Conservation (phyloP, 2,329 filamentous ascomycete species). For the Xylaria sp. region DNA sequence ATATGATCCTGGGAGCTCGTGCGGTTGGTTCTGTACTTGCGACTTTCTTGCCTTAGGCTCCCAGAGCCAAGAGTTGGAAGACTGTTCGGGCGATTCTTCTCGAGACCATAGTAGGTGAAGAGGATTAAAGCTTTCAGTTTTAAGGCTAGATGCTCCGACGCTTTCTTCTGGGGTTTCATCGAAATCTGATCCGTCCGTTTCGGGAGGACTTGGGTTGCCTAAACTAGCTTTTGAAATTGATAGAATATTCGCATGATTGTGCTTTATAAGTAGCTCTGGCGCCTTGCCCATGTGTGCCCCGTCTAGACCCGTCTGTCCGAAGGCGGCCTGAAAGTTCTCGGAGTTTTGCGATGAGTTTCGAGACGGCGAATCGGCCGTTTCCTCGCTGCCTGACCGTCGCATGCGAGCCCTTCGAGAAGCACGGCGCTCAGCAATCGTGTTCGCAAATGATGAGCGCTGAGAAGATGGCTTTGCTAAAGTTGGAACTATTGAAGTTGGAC, state of each 20-base stretch:
- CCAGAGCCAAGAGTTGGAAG: slow-evolving; percentile 43
- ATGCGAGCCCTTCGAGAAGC: slow-evolving; percentile 54
- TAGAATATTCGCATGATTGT: slow-evolving; percentile 55
- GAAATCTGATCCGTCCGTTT: slow-evolving; percentile 61
- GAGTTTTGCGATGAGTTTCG: slow-evolving; percentile 46
- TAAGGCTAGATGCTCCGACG: slow-evolving; percentile 28
- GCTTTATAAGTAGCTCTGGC: slow-evolving; percentile 52
- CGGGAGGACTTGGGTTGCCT: slow-evolving; percentile 65
- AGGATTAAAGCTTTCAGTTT: slow-evolving; percentile 23
- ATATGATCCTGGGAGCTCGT: slow-evolving; percentile 48
- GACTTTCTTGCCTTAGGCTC: slow-evolving; percentile 23
- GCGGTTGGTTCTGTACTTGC: slow-evolving; percentile 2
- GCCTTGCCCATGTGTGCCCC: slow-evolving; percentile 58
- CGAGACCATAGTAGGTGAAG: slow-evolving; percentile 43
- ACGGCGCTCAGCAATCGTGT: slow-evolving; percentile 53
- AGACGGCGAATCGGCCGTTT: slow-evolving; percentile 45
- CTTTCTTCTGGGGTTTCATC: slow-evolving; percentile 46
- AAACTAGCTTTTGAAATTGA: slow-evolving; percentile 55
- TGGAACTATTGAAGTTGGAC: slow-evolving; percentile 46
- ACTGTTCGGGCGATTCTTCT: slow-evolving; percentile 21
- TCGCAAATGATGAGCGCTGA: slow-evolving; percentile 40
- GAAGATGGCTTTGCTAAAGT: slow-evolving; percentile 42
- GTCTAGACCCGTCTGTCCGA: slow-evolving; percentile 59
- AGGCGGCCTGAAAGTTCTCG: slow-evolving; percentile 50
- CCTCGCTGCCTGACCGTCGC: slow-evolving; percentile 48